phyloP scores from a whole-genome alignment of 805 yeast genomes.

The Priceomyces medius region DNA sequence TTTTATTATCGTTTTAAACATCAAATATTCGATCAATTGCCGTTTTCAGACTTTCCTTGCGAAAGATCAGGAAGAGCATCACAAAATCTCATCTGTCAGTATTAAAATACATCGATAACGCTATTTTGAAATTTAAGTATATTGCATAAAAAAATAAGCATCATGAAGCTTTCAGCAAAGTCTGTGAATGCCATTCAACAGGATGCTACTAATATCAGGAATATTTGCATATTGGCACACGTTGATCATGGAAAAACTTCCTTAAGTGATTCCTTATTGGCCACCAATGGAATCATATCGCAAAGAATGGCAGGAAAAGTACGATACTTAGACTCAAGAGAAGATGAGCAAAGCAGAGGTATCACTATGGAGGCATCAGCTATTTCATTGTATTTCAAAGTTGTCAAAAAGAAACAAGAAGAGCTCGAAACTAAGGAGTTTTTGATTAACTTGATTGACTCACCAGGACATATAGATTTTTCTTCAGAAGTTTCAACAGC shows the following conservation, averaged over 20 bases:
- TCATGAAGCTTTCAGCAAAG: constrained; percentile 60
- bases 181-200: constrained; percentile 66
- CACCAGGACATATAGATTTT: constrained; percentile 99
- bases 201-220: constrained; percentile 69
- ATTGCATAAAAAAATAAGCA: too few species aligned
- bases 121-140: too few species aligned
- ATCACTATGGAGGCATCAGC: constrained; percentile 98
- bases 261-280: constrained; percentile 84
- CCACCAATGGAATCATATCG: constrained; percentile 95
- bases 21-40: too few species aligned
- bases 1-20: too few species aligned
- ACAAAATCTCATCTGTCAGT: too few species aligned
- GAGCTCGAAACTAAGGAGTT: constrained; percentile 63
- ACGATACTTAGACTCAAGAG: constrained; percentile 86
- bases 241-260: constrained; percentile 99
- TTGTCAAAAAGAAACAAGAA: constrained; percentile 43
- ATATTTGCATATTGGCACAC: constrained; percentile 94
- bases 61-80: too few species aligned
- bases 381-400: constrained; percentile 84
- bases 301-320: constrained; percentile 94
- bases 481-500: constrained; percentile 96
- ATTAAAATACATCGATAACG: too few species aligned
- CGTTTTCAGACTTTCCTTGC: too few species aligned
- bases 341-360: constrained; percentile 94
- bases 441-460: constrained; percentile 87